Percentiles rank a stretch among this genome's conserved stretches.
These are phyloP conservation scores for Wickerhamomyces subpelliculosus DNA, from an alignment of 805 yeast genomes.

Conservation along the genomic window DNA sequence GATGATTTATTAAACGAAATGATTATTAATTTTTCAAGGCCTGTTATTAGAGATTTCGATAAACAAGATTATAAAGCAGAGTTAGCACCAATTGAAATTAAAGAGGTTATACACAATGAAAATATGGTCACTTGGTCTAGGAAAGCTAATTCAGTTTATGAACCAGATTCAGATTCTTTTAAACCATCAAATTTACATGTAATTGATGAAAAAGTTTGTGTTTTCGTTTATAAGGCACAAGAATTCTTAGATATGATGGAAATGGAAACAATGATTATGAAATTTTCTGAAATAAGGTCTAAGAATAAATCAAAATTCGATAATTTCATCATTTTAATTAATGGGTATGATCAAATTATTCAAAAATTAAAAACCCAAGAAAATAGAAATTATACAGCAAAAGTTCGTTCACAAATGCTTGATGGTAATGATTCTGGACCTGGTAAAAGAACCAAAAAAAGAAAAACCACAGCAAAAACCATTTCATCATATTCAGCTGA, in stretches of 20 bases:
- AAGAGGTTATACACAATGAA: constrained; percentile 10
- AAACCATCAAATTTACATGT: constrained; percentile 38
- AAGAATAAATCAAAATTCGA: constrained; percentile 16
- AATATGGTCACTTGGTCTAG: constrained; percentile 42
- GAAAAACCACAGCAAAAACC: constrained; percentile 1
- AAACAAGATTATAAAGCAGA: constrained; percentile 16
- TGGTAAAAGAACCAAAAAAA: neutral
- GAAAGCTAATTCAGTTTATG: constrained; percentile 40
- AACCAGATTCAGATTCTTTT: constrained; percentile 41
- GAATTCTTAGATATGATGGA: constrained; percentile 33
- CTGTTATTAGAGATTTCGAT: constrained; percentile 23
- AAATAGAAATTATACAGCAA: constrained; percentile 36
- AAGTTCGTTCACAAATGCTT: constrained; percentile 26
- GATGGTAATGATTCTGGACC: constrained; percentile 1
- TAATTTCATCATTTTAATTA: constrained; percentile 36
- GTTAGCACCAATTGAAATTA: constrained; percentile 19
- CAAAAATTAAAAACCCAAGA: constrained; percentile 36
- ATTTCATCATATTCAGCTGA: constrained; percentile 4
- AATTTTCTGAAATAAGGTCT: constrained; percentile 16
- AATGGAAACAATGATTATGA: constrained; percentile 19
- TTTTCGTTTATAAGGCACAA: constrained; percentile 40
- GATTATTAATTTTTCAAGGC: constrained; percentile 34
- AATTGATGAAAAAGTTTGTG: constrained; percentile 34
- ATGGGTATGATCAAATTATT: constrained; percentile 42
- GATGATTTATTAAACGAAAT: constrained; percentile 47